Base-by-base conservation (phyloP, 2,329 filamentous ascomycete genomes). In the Didymella pinodella region DNA sequence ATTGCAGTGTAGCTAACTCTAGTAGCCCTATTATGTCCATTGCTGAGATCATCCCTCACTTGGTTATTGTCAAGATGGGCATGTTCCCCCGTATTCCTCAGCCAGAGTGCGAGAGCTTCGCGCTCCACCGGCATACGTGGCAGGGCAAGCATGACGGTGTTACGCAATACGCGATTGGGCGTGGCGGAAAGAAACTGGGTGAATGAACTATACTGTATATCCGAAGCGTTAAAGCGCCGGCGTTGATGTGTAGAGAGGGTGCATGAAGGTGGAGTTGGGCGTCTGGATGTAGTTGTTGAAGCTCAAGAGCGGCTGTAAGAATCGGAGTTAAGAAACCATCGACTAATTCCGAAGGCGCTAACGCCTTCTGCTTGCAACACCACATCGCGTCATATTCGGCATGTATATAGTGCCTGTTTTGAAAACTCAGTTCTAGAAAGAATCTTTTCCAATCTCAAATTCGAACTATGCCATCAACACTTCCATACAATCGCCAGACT, bases 61-160 rank as follows among this genome's bases (percentile, higher is more conserved):
- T 81, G 62, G 73, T 80, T 0, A 72, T 84, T 14, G 49, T 84
- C 45, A 84, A 84, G 67, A 78, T 83, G 75, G 83, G 82, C 12
- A 80, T 84, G 41, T 82, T 82, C 61, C 80, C 79, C 5, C 69
- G 78, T 4, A 82, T 83, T 25, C 80, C 81, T 4, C 67, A 75
- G 55, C 81, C 81, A 0, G 80, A 82, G 58, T 73, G 71, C 46
- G 81, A 83, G 67, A 73, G 66, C 16, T 84, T 83, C 67, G 77
- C 74, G 2, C 54, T 67, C n/a, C 76, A 81, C 61, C 73, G 77
- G 48, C 79, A 83, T 61, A 63, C 65, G 2, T 83, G 81, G 81
- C 74, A 81, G 62, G 76, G 75, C 6, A 71, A 65, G 46, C 75
- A 78, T 66, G 69, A 75, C 0, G 76, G 71, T 2, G 56, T 80